Conservation (phyloP, 768 basidiomycete genomes). For the Cystobasidium ongulense region DNA sequence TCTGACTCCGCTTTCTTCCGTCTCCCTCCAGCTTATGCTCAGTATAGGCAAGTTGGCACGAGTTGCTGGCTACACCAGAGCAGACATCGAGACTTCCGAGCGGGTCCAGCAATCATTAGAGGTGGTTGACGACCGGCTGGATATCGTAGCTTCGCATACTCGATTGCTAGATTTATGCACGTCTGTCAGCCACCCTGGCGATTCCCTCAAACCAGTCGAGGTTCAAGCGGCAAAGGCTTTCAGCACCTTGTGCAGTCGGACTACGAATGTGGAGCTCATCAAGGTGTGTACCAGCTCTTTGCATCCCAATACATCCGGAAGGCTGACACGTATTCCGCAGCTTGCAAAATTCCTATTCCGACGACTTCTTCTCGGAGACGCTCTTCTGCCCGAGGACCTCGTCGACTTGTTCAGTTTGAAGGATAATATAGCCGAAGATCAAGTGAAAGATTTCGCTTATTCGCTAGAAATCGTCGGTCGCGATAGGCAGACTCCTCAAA, state of each 20-base stretch:
- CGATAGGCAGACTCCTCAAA: constrained; percentile 60
- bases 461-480: constrained; percentile 32
- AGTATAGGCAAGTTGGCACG: constrained; percentile 82
- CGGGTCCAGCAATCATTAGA: constrained; percentile 38
- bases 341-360: constrained; percentile 64
- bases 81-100: constrained; percentile 50
- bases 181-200: constrained; percentile 37
- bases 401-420: constrained; percentile 79
- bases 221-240: constrained; percentile 25
- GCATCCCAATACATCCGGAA: too few species aligned
- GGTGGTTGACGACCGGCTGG: constrained; percentile 80
- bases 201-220: background rate
- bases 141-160: constrained; percentile 78
- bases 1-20: background rate
- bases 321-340: constrained; percentile 44
- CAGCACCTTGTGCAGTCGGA: constrained; percentile 12
- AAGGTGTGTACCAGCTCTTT: too few species aligned
- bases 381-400: constrained; percentile 66
- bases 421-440: constrained; percentile 55
- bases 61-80: constrained; percentile 56
- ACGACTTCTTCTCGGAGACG: constrained; percentile 63
- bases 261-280: constrained; percentile 44
- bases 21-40: constrained; percentile 61
- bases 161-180: constrained; percentile 59
- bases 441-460: constrained; percentile 53